These are phyloP conservation scores for Melocanna baccifera DNA, from an alignment of 176 grass and related monocot species.

Conservation along the genomic window DNA sequence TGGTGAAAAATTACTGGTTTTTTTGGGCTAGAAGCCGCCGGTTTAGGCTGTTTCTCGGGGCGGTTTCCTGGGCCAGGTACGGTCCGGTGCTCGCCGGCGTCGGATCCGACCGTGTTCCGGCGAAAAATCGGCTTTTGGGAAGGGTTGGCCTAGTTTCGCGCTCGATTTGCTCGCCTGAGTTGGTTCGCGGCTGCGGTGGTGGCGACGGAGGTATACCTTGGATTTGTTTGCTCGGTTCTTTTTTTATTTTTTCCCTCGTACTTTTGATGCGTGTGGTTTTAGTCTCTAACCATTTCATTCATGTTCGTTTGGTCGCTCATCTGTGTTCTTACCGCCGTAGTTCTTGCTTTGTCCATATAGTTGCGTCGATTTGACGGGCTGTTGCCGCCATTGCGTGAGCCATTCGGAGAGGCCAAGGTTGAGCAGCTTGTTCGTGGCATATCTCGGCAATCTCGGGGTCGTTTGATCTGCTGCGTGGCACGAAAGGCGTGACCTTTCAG, in stretches of 20 bases:
- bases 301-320: not conserved
- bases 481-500: conserved; percentile 11
- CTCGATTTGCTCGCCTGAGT: conserved; percentile 5
- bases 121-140: not conserved
- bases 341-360: conserved; percentile 28
- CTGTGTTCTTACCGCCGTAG: not conserved
- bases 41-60: not conserved
- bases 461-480: not conserved
- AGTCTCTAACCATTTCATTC: not conserved
- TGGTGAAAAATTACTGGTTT: not conserved
- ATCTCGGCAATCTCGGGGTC: not conserved
- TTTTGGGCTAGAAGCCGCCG: not conserved
- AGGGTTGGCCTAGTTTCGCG: not conserved
- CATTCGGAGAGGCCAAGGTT: not conserved
- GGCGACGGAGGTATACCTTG: conserved; percentile 20
- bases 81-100: not conserved
- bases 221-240: conserved; percentile 7
- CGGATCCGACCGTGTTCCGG: conserved; percentile 30
- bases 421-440: not conserved
- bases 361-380: conserved; percentile 13
- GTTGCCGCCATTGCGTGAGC: not conserved
- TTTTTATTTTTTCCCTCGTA: not conserved
- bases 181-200: not conserved
- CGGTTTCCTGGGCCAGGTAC: not conserved
- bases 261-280: not conserved